Base-by-base conservation (phyloP, 140 eudicot genomes). In the Ambrosia hybrid region DNA sequence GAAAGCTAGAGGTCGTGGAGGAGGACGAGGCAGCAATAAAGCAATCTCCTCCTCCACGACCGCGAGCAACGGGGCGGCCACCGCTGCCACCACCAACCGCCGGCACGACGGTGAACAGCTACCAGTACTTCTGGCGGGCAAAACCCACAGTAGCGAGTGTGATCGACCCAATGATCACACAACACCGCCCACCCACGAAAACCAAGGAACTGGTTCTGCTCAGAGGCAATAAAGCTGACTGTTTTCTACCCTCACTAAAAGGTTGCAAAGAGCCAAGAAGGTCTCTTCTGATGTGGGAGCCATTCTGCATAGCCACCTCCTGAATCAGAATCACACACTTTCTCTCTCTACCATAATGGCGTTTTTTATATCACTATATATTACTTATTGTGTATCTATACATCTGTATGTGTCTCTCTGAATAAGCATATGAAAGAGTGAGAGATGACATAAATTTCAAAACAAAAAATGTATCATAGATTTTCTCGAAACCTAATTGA, bases 291-390 rank as follows among this genome's bases (percentile, higher is more conserved):
- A 51, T 80, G 71, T 87, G 90, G 96, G 95, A 89, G 85, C 91
- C 96, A 34, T 82, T 83, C 79, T 92, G 98, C 95, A 83, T 92
- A 57, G 96, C 96, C 79, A 86, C 97, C 60, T 86, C 95, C 76
- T 88, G 77, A 87, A 64, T 49, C 37, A 60, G 6, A 37, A 45
- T 67, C 58, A 72, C 65, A 58, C 57, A 9, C 60, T 11, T 43
- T 45, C 51, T 38, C 62, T 34, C 65, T 39, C 69, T 70, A 46
- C 38, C n/a, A 48, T 37, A 73, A 12, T 16, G 49, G 4, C 10
- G 9, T 43, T 55, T 52, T 58, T 59, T 51, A 30, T 69, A 34
- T 9, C 8, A 52, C 12, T 53, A 33, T 57, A 9, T 57, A 1
- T 9, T 36, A 41, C 15, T 8, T 46, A 21, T n/a, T 56, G 45